Percentiles rank a stretch among this genome's conserved stretches.
Evolutionary conservation across 805 yeast species (phyloP).

Genomic region (Candida alai): DNA sequence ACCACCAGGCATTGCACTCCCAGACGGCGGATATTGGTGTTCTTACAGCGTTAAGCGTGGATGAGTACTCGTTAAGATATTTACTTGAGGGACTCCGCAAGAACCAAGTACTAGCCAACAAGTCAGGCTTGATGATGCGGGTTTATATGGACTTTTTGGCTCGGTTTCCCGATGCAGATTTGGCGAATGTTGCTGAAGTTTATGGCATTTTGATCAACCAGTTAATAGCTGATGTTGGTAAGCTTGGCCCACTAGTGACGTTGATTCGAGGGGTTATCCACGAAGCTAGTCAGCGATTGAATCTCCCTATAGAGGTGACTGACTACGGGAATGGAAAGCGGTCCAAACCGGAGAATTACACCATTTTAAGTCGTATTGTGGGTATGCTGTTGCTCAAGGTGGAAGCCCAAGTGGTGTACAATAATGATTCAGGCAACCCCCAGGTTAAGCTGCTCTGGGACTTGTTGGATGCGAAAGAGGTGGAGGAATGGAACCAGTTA

Average conservation of each 20-base stretch:
- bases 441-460: slow-evolving; percentile 6
- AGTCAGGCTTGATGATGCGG: slow-evolving; percentile 6
- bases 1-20: slow-evolving; percentile 11
- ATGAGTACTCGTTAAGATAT: slow-evolving; percentile 6
- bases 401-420: slow-evolving; percentile 14
- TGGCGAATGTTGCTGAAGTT: neutral
- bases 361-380: slow-evolving; percentile 15
- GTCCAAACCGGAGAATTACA: slow-evolving; percentile 14
- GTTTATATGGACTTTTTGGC: neutral
- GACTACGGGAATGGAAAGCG: slow-evolving; percentile 5
- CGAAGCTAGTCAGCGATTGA: slow-evolving; percentile 13
- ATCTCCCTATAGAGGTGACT: slow-evolving; percentile 12
- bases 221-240: slow-evolving; percentile 2
- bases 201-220: neutral
- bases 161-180: neutral
- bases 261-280: slow-evolving; percentile 14
- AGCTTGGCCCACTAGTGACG: slow-evolving; percentile 3
- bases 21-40: neutral
- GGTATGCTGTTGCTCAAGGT: slow-evolving; percentile 7
- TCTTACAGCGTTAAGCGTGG: slow-evolving; percentile 5
- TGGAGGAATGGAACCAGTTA: slow-evolving; percentile 4
- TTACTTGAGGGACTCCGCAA: slow-evolving; percentile 1
- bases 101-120: slow-evolving; percentile 2
- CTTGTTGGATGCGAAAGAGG: slow-evolving; percentile 7
- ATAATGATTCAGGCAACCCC: slow-evolving; percentile 3